Evolutionary conservation across 345 rosid genomes (phyloP).

Genomic region (Noccaea caerulescens): DNA sequence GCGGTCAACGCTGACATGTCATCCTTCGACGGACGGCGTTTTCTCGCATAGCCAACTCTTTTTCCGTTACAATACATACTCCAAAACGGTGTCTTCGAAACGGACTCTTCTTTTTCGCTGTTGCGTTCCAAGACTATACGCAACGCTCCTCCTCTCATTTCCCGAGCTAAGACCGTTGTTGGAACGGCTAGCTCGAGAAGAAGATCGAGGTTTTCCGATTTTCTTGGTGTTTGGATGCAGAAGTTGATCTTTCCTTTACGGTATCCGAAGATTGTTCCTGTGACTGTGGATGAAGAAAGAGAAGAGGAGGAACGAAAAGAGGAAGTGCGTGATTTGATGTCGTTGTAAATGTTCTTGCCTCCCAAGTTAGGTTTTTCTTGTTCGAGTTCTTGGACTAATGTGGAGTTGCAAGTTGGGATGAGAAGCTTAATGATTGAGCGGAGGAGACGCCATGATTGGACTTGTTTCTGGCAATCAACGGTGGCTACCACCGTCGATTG

Average conservation of each 20-base stretch:
- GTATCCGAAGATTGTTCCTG: constrained; percentile 69
- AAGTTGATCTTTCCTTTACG: constrained; percentile 64
- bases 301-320: constrained; percentile 43
- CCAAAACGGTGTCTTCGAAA: constrained; percentile 53
- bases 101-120: constrained; percentile 3
- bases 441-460: constrained; percentile 75
- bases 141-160: constrained; percentile 67
- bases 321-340: constrained; percentile 35
- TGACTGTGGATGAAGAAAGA: constrained; percentile 48
- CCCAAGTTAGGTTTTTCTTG: constrained; percentile 37
- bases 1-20: constrained; percentile 55
- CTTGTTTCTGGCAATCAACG: constrained; percentile 81
- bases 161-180: constrained; percentile 58
- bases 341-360: constrained; percentile 36
- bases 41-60: constrained; percentile 69
- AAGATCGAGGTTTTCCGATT: constrained; percentile 49
- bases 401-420: constrained; percentile 64
- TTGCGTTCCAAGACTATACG: constrained; percentile 62
- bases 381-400: constrained; percentile 41
- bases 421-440: constrained; percentile 60
- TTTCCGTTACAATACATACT: constrained; percentile 71
- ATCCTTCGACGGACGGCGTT: constrained; percentile 49
- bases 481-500: constrained; percentile 51
- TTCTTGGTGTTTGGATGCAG: constrained; percentile 60
- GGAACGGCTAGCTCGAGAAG: constrained; percentile 66